Evolutionary conservation across 2,329 filamentous ascomycete species (phyloP).

Genomic region (Beauveria sp.): DNA sequence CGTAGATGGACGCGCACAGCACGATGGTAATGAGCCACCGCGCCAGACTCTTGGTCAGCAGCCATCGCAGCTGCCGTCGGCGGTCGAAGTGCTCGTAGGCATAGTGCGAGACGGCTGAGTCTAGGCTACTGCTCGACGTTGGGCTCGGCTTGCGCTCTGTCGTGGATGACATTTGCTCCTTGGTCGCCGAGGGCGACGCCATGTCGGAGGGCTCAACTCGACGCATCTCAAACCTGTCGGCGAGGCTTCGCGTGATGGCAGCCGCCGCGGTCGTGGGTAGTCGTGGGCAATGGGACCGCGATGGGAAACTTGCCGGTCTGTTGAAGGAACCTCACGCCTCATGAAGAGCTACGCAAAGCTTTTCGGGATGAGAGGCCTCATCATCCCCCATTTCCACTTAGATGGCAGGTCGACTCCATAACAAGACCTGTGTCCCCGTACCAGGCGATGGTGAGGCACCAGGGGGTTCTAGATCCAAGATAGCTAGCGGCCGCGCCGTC

Average conservation of each 20-base stretch:
- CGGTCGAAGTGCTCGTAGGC: conserved; percentile 16
- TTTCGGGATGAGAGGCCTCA: neutral
- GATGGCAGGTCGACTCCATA: too few relatives aligned
- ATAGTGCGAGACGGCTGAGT: conserved; percentile 14
- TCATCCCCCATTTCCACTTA: neutral
- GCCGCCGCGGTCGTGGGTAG: neutral
- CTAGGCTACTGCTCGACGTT: neutral
- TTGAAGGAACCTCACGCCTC: neutral
- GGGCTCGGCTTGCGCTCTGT: neutral
- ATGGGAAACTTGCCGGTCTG: neutral
- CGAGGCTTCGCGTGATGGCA: neutral
- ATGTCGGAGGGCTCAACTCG: too few relatives aligned
- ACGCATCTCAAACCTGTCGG: neutral
- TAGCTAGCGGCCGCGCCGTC: neutral
- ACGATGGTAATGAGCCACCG: conserved; percentile 23
- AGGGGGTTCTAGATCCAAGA: neutral
- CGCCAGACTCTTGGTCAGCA: conserved; percentile 13
- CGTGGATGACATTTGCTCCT: too few relatives aligned
- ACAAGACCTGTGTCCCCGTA: neutral
- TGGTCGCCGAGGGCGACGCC: too few relatives aligned
- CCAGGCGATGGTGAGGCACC: neutral
- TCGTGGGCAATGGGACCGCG: neutral
- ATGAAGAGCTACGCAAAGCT: neutral
- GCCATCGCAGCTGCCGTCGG: conserved; percentile 15
- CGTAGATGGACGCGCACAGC: conserved; percentile 22